Base-by-base conservation (phyloP, 1,139 yeast genomes). In the Debaryomycetaceae sp. region DNA sequence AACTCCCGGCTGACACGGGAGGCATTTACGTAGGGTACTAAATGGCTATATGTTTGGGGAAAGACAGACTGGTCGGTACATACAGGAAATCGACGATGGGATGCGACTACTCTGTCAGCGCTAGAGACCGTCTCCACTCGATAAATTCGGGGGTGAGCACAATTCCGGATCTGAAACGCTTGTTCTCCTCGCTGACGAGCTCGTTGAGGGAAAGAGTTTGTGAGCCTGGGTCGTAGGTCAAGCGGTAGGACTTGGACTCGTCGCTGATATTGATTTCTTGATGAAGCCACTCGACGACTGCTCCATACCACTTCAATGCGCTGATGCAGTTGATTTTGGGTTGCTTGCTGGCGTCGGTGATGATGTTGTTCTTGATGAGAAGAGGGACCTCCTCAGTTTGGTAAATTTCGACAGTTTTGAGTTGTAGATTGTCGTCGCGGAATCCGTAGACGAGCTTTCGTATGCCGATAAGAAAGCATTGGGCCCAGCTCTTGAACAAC, bases 401-500 rank as follows among this genome's bases (percentile, higher is more conserved):
- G 62, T 72, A 90, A 47, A 85, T 81, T 62, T 93, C 98, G 2
- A 89, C 81, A 4, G 84, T 66, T 50, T 76, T 71, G 45, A 95
- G 67, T 24, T 76, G 63, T 42, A 87, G 75, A 37, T 78, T 68
- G 27, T 86, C 86, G 59, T 90, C 96, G 50, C 97, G 75, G 64
- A 87, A 93, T 0, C 97, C 99, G 59, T 88, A 87, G 1, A 87
- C 78, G 4, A 93, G 75, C 49, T 79, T 80, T 8, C 85, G 83
- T 14, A 91, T 77, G 4, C 99, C 99, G 43, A 89, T 74, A 37
- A 95, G 68, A 62, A 91, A 95, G 50, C 96, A 85, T 67, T 91
- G 98, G 3, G 96, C 90, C 99, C 99, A 95, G 0, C 95, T 77
- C 49, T 74, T 80, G 61, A 85, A 80, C 38, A 91, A 64, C 60